Evolutionary conservation across 164 flowering plant genomes (phyloP).

Genomic region (Macadamia tetraphylla): DNA sequence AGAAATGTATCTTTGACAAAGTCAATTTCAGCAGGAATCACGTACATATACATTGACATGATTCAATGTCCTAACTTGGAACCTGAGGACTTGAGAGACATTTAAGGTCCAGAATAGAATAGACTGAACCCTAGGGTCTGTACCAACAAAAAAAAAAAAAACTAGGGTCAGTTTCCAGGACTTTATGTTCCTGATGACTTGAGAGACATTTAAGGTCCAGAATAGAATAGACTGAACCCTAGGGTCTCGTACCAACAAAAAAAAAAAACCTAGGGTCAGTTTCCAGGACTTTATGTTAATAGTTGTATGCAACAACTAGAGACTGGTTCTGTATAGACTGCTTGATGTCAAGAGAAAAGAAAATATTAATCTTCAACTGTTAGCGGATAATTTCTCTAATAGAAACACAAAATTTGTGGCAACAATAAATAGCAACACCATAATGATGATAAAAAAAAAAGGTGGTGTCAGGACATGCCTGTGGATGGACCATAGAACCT

Average conservation of each 20-base stretch:
- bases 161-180: too few relatives aligned
- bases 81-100: not conserved
- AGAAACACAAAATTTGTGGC: not conserved
- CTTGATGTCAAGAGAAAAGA: not conserved
- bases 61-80: not conserved
- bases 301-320: too few relatives aligned
- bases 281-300: too few relatives aligned
- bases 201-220: not conserved
- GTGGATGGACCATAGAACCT: slow-evolving; percentile 99
- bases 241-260: too few relatives aligned
- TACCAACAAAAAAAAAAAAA: too few relatives aligned
- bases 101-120: not conserved
- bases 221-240: too few relatives aligned
- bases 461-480: slow-evolving; percentile 39
- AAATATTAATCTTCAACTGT: not conserved
- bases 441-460: not conserved
- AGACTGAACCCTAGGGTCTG: too few relatives aligned
- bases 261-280: too few relatives aligned
- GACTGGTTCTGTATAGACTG: not conserved
- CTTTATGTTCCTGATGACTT: not conserved
- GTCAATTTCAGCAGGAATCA: not conserved
- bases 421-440: not conserved
- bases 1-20: not conserved
- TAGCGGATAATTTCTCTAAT: not conserved
- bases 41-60: not conserved